Base-by-base conservation (phyloP, 192 early-diverging fungal species). In the Martensiomyces pterosporus region DNA sequence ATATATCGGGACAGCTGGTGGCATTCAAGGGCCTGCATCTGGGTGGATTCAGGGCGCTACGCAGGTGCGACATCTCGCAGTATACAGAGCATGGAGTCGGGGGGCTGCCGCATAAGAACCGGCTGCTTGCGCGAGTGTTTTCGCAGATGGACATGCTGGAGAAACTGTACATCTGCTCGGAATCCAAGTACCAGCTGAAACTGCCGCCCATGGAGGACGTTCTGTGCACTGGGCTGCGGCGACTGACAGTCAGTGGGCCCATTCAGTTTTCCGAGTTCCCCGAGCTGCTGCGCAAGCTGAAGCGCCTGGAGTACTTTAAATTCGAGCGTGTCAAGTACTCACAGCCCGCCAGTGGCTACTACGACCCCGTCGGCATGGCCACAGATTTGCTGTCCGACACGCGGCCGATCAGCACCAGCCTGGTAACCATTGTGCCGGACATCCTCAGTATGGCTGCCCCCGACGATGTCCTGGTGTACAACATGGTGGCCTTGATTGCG, bases 21-120 rank as follows among this genome's bases (percentile, higher is more conserved):
- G 47, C 44, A 4, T 71, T 47, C 43, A 71, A 71, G 56, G 61
- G 61, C 25, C 15, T 71, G 23, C 37, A 56, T 9, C 46, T 71
- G 17, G 5, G 12, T 8, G 55, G 36, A 1, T 39, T 71, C 17
- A 50, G 44, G 0, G 27, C 27, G 0, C 24, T 69, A 42, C 43
- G 32, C 19, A 4, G 24, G 2, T 44, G 58, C 59, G 24, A 25
- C 3, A 33, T 69, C 13, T 40, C 41, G 8, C 55, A 53, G 23
- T 62, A 33, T 29, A 57, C 59, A 0, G 54, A 46, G 4, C 43
- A 47, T 9, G 36, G 33, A 15, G 34, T 41, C 23, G 47, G 67
- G 4, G 60, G 53, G 32, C 34, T 52, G 5, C 37, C 61, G 24
- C 67, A 71, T 22, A 61, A 29, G 25, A 54, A 50, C 19, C 61